Base-by-base conservation (phyloP, 208 protist species). In the Wallacemonas collosoma region DNA sequence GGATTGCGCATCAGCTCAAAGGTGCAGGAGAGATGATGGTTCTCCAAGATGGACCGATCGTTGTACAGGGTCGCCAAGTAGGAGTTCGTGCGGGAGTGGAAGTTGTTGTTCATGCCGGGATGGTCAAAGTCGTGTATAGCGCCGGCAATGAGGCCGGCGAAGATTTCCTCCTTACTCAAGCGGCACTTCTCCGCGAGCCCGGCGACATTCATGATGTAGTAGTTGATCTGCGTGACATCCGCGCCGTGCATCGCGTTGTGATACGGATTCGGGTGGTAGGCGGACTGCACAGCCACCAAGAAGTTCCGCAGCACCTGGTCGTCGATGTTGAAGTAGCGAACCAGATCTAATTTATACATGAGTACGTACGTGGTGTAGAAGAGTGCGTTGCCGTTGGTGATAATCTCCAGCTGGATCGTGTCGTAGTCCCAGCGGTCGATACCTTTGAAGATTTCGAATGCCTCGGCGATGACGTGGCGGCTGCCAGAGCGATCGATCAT, bases 41-140 rank as follows among this genome's bases (percentile, higher is more conserved):
- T 98, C 63, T 99, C 98, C 50, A 99, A 79, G 36, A 98, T 97
- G 26, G 91, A 95, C 39, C 87, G 77, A 73, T 98, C 95, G 78
- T 98, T 98, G 82, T 98, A 98, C 6, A 97, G 79, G n/a, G 91
- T 88, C 44, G 97, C 96, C 39, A 99, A 79, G 67, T 91, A 89
- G 7, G 94, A 82, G 64, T 89, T 78, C 6, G 95, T 97, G 68
- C 93, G 94, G n/a, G 96, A 82, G 75, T 98, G 92, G 76, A 98
- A 99, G 74, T 93, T 95, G 81, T 99, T 99, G 83, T 98, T 98
- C 39, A 99, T 70, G 38, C 98, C 98, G 1, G 97, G 96, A 78
- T 99, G 98, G 70, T 98, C 96, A 75, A 97, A 93, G 88, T 99
- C 98, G 83, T 99, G 98, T 58, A 98, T 88, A 26, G 96, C 80